A percentile compares a stretch with the other conserved stretches of the same genome.
These are phyloP conservation scores for Peltaster fructicola DNA, from an alignment of 2,329 filamentous ascomycete genomes.

Conservation along the genomic window DNA sequence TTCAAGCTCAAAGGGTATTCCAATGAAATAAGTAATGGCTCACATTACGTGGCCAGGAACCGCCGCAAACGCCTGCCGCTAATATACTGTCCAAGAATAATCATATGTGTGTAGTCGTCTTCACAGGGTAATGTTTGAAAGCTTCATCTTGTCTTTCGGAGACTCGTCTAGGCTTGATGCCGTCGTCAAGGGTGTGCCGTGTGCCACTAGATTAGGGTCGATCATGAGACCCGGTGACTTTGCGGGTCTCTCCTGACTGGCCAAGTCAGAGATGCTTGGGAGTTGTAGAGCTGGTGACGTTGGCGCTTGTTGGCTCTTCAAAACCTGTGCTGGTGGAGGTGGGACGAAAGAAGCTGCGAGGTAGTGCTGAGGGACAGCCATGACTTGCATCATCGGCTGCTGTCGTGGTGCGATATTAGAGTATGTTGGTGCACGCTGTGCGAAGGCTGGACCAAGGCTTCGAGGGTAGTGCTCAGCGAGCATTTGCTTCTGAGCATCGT, in stretches of 20 bases:
- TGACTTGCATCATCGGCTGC: conserved; percentile 19
- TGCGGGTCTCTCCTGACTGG: conserved; percentile 6
- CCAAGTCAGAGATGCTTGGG: conserved; percentile 13
- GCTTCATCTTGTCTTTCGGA: conserved; percentile 22
- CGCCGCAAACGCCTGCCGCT: too few relatives aligned
- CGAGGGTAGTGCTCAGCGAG: too few relatives aligned
- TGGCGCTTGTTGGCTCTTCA: conserved; percentile 4
- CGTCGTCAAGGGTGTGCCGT: conserved; percentile 12
- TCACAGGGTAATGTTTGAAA: conserved; percentile 19
- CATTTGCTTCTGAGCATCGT: too few relatives aligned
- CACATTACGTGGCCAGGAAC: too few relatives aligned
- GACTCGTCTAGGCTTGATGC: conserved; percentile 16
- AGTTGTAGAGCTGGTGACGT: conserved; percentile 6
- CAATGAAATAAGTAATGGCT: too few relatives aligned
- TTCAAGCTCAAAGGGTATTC: too few relatives aligned
- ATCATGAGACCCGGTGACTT: conserved; percentile 8
- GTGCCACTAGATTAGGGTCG: conserved; percentile 11
- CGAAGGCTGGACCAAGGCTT: too few relatives aligned
- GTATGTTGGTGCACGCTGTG: too few relatives aligned
- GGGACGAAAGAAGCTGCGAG: conserved; percentile 9
- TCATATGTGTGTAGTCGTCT: too few relatives aligned
- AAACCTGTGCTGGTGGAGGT: conserved; percentile 8
- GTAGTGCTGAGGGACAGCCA: too few relatives aligned
- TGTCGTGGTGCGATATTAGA: conserved; percentile 19
- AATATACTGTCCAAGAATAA: too few relatives aligned